phyloP scores from a whole-genome alignment of 139 green algal species.

The Astrephomene gubernaculifera region DNA sequence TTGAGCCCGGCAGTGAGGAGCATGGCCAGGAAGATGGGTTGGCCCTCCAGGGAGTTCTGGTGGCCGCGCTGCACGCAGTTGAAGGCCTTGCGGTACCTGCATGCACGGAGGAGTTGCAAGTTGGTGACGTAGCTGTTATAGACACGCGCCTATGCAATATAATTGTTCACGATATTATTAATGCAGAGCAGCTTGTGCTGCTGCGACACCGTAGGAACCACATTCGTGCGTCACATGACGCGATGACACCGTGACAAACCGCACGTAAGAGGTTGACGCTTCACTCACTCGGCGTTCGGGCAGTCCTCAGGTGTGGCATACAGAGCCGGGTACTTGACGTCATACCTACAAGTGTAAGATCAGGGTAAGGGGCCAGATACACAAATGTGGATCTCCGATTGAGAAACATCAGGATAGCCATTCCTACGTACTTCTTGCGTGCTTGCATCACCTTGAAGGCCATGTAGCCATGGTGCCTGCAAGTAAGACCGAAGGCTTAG shows the following conservation, averaged over 20 bases:
- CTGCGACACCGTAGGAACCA: too few species aligned
- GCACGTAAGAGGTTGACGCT: too few species aligned
- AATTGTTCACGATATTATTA: too few species aligned
- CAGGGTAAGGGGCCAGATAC: too few species aligned
- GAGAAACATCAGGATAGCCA: too few species aligned
- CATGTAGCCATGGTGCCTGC: constrained; percentile 44
- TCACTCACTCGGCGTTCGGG: constrained; percentile 45
- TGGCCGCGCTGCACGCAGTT: constrained; percentile 77
- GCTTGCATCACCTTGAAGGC: constrained; percentile 40
- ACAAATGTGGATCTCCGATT: too few species aligned
- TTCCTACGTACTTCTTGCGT: constrained; percentile 39
- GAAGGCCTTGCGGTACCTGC: constrained; percentile 51
- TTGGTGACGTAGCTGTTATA: too few species aligned
- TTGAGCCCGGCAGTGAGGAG: constrained; percentile 56
- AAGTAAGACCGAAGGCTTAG: too few species aligned
- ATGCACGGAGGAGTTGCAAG: background rate
- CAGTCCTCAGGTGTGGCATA: constrained; percentile 65
- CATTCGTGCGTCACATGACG: too few species aligned
- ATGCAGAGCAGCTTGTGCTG: too few species aligned
- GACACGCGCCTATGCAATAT: too few species aligned
- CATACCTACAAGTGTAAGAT: constrained; percentile 47
- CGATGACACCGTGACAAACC: too few species aligned
- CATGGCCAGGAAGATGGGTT: constrained; percentile 63
- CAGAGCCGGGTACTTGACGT: constrained; percentile 65
- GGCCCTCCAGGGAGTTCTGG: constrained; percentile 80